These are phyloP conservation scores for Inonotus hispidus DNA, from an alignment of 1,284 basidiomycete genomes.

Conservation along the genomic window DNA sequence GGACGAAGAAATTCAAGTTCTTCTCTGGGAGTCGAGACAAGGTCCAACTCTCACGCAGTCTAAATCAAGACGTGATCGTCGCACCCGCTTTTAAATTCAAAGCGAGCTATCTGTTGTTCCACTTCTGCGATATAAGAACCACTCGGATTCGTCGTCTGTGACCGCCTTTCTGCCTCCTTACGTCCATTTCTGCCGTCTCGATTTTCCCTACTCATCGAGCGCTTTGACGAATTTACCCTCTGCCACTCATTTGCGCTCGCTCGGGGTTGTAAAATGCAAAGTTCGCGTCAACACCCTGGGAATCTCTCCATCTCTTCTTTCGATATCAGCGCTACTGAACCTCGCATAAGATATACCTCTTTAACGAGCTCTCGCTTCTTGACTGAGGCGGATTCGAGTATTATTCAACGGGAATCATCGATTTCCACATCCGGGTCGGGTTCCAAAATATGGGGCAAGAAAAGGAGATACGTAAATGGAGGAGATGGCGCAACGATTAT, in stretches of 20 bases:
- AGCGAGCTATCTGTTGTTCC: neutral
- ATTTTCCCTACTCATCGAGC: too few relatives aligned
- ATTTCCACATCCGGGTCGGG: neutral
- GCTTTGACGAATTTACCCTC: too few relatives aligned
- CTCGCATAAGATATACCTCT: neutral
- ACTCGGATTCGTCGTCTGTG: too few relatives aligned
- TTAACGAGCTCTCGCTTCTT: neutral
- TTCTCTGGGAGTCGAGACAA: too few relatives aligned
- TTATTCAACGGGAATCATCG: neutral
- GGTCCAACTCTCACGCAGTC: too few relatives aligned
- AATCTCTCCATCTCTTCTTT: neutral
- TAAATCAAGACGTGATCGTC: too few relatives aligned
- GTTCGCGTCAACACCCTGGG: neutral
- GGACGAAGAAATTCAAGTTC: neutral
- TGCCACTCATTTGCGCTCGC: too few relatives aligned
- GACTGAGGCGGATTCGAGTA: neutral
- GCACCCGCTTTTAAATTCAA: neutral
- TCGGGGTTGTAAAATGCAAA: neutral
- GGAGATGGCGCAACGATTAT: neutral
- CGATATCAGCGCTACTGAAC: neutral
- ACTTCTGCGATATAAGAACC: neutral
- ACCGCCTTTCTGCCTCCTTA: too few relatives aligned
- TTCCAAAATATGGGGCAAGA: neutral
- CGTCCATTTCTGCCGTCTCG: too few relatives aligned
- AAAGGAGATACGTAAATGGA: neutral